Conservation (phyloP, 2,329 filamentous ascomycete genomes). For the Pyrenochaeta sp. region DNA sequence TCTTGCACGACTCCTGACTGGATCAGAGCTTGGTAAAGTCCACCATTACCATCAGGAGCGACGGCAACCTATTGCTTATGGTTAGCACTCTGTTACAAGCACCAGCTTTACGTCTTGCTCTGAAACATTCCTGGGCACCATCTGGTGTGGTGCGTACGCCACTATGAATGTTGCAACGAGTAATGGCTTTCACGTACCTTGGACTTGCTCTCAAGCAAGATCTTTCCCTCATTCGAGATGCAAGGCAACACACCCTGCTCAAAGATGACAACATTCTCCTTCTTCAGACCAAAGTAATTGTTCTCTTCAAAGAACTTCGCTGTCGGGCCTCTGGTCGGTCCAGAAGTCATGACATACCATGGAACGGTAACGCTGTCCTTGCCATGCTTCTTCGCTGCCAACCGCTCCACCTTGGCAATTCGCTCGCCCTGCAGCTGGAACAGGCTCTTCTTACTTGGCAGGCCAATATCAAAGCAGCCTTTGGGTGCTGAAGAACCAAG, state of each 20-base stretch:
- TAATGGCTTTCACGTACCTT: conserved; percentile 61
- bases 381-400: conserved; percentile 76
- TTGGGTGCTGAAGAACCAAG: conserved; percentile 95
- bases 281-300: conserved; percentile 86
- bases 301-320: conserved; percentile 91
- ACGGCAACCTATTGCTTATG: conserved; percentile 73
- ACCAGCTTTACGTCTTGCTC: too few relatives aligned
- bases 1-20: conserved; percentile 82
- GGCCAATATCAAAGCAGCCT: conserved; percentile 95
- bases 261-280: conserved; percentile 89
- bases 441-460: conserved; percentile 90
- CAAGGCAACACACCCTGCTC: conserved; percentile 97
- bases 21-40: conserved; percentile 91
- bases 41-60: conserved; percentile 95
- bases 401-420: conserved; percentile 82
- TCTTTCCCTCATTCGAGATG: conserved; percentile 97
- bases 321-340: conserved; percentile 90
- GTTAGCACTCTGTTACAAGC: conserved; percentile 26
- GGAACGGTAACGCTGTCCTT: conserved; percentile 72
- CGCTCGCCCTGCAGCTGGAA: conserved; percentile 98
- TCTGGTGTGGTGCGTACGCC: background rate
- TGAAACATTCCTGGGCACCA: too few relatives aligned
- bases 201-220: conserved; percentile 87
- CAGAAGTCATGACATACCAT: conserved; percentile 99
- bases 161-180: background rate